A percentile compares a stretch with the other conserved stretches of the same genome.
phyloP scores from a whole-genome alignment of 139 green algal species.

The Pseudopediastrum boryanum region DNA sequence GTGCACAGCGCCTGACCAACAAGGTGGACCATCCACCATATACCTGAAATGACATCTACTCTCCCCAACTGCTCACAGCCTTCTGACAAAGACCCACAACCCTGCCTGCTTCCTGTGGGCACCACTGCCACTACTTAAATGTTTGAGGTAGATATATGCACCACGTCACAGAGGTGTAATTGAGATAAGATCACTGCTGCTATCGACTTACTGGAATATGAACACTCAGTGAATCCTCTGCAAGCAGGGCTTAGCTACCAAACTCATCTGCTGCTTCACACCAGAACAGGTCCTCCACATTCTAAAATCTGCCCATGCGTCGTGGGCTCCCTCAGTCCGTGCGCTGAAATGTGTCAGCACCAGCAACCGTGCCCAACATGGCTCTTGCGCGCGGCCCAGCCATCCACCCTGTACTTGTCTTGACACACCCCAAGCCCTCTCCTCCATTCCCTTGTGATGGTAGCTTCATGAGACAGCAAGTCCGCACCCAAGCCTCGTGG shows the following conservation, averaged over 20 bases:
- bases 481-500: slow-evolving; percentile 65
- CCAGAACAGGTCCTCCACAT: not conserved
- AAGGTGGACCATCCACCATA: too few relatives aligned
- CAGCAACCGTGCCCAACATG: slow-evolving; percentile 73
- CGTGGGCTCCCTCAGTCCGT: slow-evolving; percentile 58
- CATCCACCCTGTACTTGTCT: slow-evolving; percentile 90
- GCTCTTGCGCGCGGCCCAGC: slow-evolving; percentile 83
- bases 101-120: too few relatives aligned
- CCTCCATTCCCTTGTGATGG: slow-evolving; percentile 64
- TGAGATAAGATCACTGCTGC: too few relatives aligned
- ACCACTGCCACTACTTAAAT: too few relatives aligned
- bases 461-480: slow-evolving; percentile 93
- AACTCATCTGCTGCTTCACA: slow-evolving; percentile 24
- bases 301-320: not conserved
- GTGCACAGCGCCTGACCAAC: too few relatives aligned
- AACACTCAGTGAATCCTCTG: slow-evolving; percentile 13
- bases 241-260: not conserved
- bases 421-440: slow-evolving; percentile 78
- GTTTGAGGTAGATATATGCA: too few relatives aligned
- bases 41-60: too few relatives aligned
- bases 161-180: too few relatives aligned
- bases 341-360: slow-evolving; percentile 95
- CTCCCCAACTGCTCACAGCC: too few relatives aligned
- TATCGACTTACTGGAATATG: slow-evolving; percentile 3
- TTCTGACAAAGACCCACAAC: too few relatives aligned